Percentiles rank a stretch among this genome's conserved stretches.
Conservation (phyloP, 768 basidiomycete species). For the Lactarius vividus region DNA sequence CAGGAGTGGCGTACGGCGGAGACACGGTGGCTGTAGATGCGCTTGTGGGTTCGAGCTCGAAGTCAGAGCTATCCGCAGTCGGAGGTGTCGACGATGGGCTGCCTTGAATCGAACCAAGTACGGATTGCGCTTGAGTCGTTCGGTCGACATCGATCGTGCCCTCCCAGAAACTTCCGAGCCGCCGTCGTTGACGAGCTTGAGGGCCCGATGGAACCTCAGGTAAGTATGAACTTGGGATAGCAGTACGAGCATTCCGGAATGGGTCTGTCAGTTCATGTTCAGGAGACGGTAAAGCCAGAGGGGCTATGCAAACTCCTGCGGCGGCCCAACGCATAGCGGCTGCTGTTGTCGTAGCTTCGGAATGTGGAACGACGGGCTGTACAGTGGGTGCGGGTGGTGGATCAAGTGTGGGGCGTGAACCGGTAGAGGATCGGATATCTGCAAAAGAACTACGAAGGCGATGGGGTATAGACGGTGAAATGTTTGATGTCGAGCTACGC, state of each 20-base stretch:
- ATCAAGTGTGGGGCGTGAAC: slow-evolving; percentile 30
- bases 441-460: slow-evolving; percentile 48
- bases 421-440: slow-evolving; percentile 40
- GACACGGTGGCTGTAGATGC: slow-evolving; percentile 26
- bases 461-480: slow-evolving; percentile 33
- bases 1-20: slow-evolving; percentile 32
- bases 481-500: slow-evolving; percentile 25
- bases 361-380: slow-evolving; percentile 33
- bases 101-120: slow-evolving; percentile 33
- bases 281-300: slow-evolving; percentile 83
- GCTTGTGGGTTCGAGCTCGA: slow-evolving; percentile 5
- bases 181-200: slow-evolving; percentile 51
- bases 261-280: slow-evolving; percentile 92
- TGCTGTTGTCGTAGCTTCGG: slow-evolving; percentile 63
- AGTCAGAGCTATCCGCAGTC: not conserved
- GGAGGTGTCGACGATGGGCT: slow-evolving; percentile 31
- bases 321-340: slow-evolving; percentile 88
- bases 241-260: slow-evolving; percentile 69
- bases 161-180: slow-evolving; percentile 73
- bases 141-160: slow-evolving; percentile 67
- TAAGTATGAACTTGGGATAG: slow-evolving; percentile 62
- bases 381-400: slow-evolving; percentile 3
- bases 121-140: slow-evolving; percentile 16
- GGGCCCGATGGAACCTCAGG: slow-evolving; percentile 37
- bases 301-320: slow-evolving; percentile 77